Evolutionary conservation across 1,284 basidiomycete species (phyloP).

Genomic region (Puccinia sorghi): DNA sequence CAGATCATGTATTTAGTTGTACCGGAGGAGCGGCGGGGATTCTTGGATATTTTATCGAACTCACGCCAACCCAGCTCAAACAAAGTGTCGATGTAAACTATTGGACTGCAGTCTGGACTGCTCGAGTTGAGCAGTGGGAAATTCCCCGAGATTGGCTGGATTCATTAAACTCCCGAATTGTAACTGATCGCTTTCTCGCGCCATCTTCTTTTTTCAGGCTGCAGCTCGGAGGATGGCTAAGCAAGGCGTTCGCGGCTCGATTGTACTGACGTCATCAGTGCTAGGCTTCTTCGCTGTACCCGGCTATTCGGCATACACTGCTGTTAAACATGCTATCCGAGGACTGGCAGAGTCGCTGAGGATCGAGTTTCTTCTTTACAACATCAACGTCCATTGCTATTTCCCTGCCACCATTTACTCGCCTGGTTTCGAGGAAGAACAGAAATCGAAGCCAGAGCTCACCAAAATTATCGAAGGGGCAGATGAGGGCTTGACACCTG

Average conservation of each 20-base stretch:
- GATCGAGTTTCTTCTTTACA: conserved; percentile 77
- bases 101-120: conserved; percentile 41
- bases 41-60: conserved; percentile 73
- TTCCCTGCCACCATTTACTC: conserved; percentile 83
- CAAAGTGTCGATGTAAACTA: conserved; percentile 56
- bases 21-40: conserved; percentile 64
- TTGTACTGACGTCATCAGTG: conserved; percentile 80
- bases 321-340: conserved; percentile 84
- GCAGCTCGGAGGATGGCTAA: conserved; percentile 72
- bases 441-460: conserved; percentile 76
- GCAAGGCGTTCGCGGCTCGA: conserved; percentile 64
- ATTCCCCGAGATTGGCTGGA: not conserved
- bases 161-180: not conserved
- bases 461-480: conserved; percentile 77
- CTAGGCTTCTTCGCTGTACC: conserved; percentile 77
- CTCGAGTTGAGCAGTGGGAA: conserved; percentile 27
- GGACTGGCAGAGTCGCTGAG: conserved; percentile 83
- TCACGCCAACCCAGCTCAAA: conserved; percentile 66
- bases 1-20: conserved; percentile 75
- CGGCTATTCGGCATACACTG: conserved; percentile 82
- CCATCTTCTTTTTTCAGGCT: conserved; percentile 61
- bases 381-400: conserved; percentile 78
- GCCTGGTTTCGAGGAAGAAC: conserved; percentile 77
- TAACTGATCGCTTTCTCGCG: conserved; percentile 11
- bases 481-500: conserved; percentile 70